Conservation (phyloP, 768 basidiomycete species). For the Suillus fuscotomentosus region DNA sequence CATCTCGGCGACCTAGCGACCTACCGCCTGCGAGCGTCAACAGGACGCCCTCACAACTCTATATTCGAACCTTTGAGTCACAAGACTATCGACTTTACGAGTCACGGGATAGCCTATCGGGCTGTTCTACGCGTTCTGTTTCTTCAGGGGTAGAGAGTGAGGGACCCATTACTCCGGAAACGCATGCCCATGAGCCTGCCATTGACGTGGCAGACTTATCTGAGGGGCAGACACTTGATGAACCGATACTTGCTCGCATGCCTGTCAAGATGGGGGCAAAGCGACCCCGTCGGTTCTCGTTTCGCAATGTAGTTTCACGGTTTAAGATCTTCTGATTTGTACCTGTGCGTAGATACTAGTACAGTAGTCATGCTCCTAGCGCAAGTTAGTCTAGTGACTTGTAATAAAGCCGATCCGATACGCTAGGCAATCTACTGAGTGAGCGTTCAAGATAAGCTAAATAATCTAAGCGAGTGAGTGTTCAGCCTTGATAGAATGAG, state of each 20-base stretch:
- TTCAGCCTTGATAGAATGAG: not conserved
- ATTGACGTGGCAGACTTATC: constrained; percentile 44
- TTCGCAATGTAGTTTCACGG: not conserved
- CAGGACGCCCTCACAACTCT: not conserved
- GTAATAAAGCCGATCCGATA: not conserved
- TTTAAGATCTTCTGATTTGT: not conserved
- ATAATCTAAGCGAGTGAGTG: not conserved
- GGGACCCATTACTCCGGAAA: constrained; percentile 50
- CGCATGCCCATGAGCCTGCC: constrained; percentile 38
- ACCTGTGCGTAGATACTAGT: not conserved
- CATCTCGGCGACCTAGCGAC: not conserved
- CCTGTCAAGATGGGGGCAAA: not conserved
- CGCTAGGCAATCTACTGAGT: not conserved
- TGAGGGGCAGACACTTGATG: constrained; percentile 29
- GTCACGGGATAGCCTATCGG: not conserved
- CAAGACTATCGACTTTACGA: constrained; percentile 1
- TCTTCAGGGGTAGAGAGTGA: constrained; percentile 28
- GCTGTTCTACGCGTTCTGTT: not conserved
- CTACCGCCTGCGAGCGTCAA: not conserved
- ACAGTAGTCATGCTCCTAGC: not conserved
- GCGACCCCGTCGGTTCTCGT: not conserved
- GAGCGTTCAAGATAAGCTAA: not conserved
- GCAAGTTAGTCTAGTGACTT: not conserved
- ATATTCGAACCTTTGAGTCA: not conserved
- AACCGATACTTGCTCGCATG: not conserved